phyloP scores from a whole-genome alignment of 2,329 filamentous ascomycete species.

The Cladobotryum mycophilum region DNA sequence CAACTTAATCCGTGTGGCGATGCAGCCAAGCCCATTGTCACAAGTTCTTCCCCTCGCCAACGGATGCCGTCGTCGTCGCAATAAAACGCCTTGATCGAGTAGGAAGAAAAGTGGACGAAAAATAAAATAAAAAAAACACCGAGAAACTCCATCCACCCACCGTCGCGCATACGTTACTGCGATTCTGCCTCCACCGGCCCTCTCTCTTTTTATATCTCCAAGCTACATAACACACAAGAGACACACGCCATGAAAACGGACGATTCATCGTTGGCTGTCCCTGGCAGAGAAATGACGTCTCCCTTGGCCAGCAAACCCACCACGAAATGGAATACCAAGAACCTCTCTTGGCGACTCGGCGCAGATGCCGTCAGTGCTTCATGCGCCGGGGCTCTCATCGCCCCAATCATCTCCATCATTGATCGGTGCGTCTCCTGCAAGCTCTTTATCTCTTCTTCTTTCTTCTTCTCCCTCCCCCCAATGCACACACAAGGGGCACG shows the following conservation, averaged over 20 bases:
- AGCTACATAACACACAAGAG: background rate
- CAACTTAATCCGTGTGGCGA: no score
- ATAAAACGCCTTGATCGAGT: background rate
- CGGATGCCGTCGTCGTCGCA: no score
- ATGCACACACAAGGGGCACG: background rate
- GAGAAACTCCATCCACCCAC: background rate
- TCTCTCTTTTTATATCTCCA: background rate
- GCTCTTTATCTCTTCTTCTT: background rate
- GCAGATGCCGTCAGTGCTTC: constrained; percentile 65
- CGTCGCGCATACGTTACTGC: no score
- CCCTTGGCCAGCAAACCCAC: background rate
- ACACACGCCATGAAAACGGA: background rate
- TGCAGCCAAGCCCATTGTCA: no score
- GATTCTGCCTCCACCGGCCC: no score
- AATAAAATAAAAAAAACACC: background rate
- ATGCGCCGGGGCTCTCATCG: constrained; percentile 67
- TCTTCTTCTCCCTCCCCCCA: constrained; percentile 2
- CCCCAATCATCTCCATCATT: constrained; percentile 80
- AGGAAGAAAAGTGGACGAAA: background rate
- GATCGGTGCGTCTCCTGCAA: constrained; percentile 54
- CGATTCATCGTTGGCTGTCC: background rate
- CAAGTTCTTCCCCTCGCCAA: no score
- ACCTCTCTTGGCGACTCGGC: constrained; percentile 59
- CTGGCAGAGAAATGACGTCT: background rate
- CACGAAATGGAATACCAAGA: constrained; percentile 65